Percentiles rank a stretch among this genome's conserved stretches.
Conservation (phyloP, 371 early-diverging fungal genomes). For the Actinomortierella ambigua region DNA sequence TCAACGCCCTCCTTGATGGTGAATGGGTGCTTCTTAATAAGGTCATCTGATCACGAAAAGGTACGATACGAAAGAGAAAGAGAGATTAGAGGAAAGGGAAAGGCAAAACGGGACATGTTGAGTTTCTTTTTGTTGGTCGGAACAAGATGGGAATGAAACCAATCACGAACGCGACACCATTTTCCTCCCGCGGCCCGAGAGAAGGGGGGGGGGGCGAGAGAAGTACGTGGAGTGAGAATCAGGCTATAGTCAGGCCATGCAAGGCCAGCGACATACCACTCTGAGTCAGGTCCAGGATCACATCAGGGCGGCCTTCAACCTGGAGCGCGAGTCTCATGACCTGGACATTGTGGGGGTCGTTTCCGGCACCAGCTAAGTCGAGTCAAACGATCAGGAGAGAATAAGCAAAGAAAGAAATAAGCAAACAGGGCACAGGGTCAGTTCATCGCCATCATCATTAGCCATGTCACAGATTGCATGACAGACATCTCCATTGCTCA, state of each 20-base stretch:
- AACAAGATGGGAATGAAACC: background rate
- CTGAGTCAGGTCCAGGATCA: conserved; percentile 84
- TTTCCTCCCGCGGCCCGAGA: background rate
- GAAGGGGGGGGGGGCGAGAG: background rate
- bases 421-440: background rate
- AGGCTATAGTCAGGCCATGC: too few species aligned
- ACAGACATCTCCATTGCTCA: conserved; percentile 15
- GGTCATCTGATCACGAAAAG: conserved; percentile 34
- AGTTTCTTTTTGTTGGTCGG: background rate
- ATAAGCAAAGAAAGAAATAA: background rate
- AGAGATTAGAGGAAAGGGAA: background rate
- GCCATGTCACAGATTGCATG: conserved; percentile 15
- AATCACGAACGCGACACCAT: background rate
- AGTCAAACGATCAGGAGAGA: too few species aligned
- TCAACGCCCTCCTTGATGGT: conserved; percentile 96
- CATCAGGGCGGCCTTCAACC: conserved; percentile 82
- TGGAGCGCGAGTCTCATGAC: conserved; percentile 74
- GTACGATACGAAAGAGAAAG: background rate
- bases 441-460: background rate
- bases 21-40: conserved; percentile 74
- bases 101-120: background rate
- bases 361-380: too few species aligned
- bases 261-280: conserved; percentile 38
- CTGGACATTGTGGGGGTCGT: conserved; percentile 45
- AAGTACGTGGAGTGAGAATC: too few species aligned